These are phyloP conservation scores for Trichoderma gracile DNA, from an alignment of 2,329 filamentous ascomycete genomes.

Conservation along the genomic window DNA sequence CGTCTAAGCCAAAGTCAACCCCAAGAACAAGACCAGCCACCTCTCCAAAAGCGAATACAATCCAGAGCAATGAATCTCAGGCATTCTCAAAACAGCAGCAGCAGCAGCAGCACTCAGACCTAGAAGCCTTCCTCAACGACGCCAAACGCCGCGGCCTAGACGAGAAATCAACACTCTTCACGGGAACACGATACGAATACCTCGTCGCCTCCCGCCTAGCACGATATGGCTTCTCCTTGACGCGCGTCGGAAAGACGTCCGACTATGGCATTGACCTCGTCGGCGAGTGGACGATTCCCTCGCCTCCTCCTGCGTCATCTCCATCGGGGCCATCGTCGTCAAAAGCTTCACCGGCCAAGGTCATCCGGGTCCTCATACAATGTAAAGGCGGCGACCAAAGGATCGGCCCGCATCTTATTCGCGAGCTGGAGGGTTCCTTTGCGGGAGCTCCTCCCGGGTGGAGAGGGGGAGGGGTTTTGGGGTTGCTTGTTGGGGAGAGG, in stretches of 20 bases:
- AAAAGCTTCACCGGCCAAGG: slow-evolving; percentile 36
- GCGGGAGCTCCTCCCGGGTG: slow-evolving; percentile 71
- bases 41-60: neutral
- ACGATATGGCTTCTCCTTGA: slow-evolving; percentile 63
- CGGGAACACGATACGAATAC: slow-evolving; percentile 80
- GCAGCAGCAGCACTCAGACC: slow-evolving; percentile 59
- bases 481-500: slow-evolving; percentile 67
- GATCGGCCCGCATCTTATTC: slow-evolving; percentile 59
- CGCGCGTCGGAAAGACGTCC: slow-evolving; percentile 63
- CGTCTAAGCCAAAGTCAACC: too few relatives aligned
- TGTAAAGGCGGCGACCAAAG: slow-evolving; percentile 65
- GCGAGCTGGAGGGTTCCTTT: slow-evolving; percentile 81
- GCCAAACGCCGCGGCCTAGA: slow-evolving; percentile 58
- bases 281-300: slow-evolving; percentile 64
- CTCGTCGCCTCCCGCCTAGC: slow-evolving; percentile 58
- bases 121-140: slow-evolving; percentile 66
- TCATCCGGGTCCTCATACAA: slow-evolving; percentile 58
- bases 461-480: slow-evolving; percentile 65
- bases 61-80: too few relatives aligned
- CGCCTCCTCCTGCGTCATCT: too few relatives aligned
- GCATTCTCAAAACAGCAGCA: neutral
- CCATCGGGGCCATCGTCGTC: slow-evolving; percentile 42
- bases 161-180: slow-evolving; percentile 59
- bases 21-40: slow-evolving; percentile 32
- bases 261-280: slow-evolving; percentile 76